Percentiles rank a stretch among this genome's conserved stretches.
phyloP scores from a whole-genome alignment of 2,329 filamentous ascomycete genomes.

The Exophiala viscosa region DNA sequence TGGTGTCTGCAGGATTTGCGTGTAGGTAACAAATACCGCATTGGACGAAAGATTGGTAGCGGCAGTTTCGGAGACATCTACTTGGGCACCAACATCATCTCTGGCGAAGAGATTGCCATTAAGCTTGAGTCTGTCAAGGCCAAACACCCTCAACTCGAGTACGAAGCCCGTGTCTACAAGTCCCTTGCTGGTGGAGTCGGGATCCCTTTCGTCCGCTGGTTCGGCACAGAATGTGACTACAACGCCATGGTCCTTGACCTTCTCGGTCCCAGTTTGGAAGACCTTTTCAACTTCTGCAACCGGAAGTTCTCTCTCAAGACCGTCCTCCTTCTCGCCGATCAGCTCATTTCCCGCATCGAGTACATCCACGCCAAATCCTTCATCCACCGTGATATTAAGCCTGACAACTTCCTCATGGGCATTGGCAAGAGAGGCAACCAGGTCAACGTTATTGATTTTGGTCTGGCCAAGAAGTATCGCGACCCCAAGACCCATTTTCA shows the following conservation, averaged over 20 bases:
- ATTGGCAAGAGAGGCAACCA: slow-evolving; percentile 99
- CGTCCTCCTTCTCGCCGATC: slow-evolving; percentile 89
- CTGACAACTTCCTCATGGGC: slow-evolving; percentile 99
- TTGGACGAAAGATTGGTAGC: slow-evolving; percentile 97
- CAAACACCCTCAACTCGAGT: slow-evolving; percentile 98
- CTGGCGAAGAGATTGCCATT: slow-evolving; percentile 98
- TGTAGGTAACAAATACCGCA: slow-evolving; percentile 99
- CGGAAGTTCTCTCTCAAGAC: slow-evolving; percentile 99
- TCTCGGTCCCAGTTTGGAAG: slow-evolving; percentile 90
- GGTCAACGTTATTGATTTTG: slow-evolving; percentile 99
- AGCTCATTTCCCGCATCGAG: slow-evolving; percentile 98
- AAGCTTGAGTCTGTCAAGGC: slow-evolving; percentile 99
- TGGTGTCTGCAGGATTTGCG: slow-evolving; percentile 72
- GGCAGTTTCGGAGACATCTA: slow-evolving; percentile 98
- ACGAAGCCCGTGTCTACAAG: slow-evolving; percentile 88
- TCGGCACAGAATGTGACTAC: slow-evolving; percentile 98
- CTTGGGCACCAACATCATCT: slow-evolving; percentile 98
- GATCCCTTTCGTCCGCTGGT: slow-evolving; percentile 98
- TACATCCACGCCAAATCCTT: slow-evolving; percentile 99
- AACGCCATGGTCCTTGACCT: slow-evolving; percentile 99
- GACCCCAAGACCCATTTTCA: slow-evolving; percentile 99
- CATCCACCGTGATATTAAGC: slow-evolving; percentile 99
- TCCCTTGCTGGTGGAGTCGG: slow-evolving; percentile 91
- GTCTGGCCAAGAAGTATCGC: slow-evolving; percentile 98
- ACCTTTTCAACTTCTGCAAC: slow-evolving; percentile 99